A percentile compares a stretch with the other conserved stretches of the same genome.
Evolutionary conservation across 768 basidiomycete species (phyloP).

Genomic region (Tulasnella sp.): DNA sequence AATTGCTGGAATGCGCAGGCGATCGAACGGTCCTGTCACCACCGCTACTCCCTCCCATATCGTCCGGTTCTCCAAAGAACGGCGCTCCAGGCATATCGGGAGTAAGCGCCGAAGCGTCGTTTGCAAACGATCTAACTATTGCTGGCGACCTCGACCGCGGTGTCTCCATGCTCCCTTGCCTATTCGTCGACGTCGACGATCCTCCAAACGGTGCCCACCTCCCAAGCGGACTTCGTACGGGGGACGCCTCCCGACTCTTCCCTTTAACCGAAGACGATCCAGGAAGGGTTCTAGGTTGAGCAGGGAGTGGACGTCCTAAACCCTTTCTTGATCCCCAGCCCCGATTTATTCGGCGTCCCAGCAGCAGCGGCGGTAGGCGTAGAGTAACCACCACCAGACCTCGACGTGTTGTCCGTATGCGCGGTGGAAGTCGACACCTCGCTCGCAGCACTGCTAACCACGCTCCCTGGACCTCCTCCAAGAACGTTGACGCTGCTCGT

Average conservation of each 20-base stretch:
- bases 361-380: background rate
- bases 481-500: constrained; percentile 19
- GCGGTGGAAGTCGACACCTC: background rate
- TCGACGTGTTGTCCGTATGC: background rate
- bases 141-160: constrained; percentile 12
- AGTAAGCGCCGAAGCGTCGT: too few species aligned
- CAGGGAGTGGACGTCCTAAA: constrained; percentile 9
- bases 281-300: background rate
- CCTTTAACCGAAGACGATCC: background rate
- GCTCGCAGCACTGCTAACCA: background rate
- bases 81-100: background rate
- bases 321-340: background rate
- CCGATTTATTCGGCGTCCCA: background rate
- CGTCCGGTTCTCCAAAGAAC: background rate
- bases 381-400: background rate
- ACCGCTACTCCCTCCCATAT: background rate
- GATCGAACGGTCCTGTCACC: background rate
- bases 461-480: background rate
- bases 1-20: background rate
- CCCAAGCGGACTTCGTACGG: constrained; percentile 5
- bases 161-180: constrained; percentile 5
- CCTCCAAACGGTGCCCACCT: constrained; percentile 1
- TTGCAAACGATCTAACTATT: background rate
- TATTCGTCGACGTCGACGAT: background rate
- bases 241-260: background rate